phyloP scores from a whole-genome alignment of 768 basidiomycete genomes.

The Lentinula sp. region DNA sequence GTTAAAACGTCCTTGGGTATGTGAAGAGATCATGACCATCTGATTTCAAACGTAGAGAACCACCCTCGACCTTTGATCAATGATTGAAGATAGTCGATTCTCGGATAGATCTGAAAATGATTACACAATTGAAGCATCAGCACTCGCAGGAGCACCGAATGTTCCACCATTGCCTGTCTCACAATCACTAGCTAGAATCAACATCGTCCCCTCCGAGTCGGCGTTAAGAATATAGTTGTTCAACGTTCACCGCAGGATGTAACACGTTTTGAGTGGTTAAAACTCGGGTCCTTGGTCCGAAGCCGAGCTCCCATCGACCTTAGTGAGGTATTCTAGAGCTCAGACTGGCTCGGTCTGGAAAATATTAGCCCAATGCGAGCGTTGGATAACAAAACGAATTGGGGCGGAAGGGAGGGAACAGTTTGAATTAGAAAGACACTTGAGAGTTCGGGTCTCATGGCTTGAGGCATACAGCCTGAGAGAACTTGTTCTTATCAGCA shows the following conservation, averaged over 20 bases:
- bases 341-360: not conserved
- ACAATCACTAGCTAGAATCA: too few relatives aligned
- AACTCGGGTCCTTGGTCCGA: not conserved
- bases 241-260: not conserved
- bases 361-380: not conserved
- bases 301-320: not conserved
- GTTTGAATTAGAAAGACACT: not conserved
- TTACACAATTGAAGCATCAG: not conserved
- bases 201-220: not conserved
- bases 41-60: not conserved
- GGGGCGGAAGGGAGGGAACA: not conserved
- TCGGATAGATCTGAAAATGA: not conserved
- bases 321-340: not conserved
- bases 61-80: not conserved
- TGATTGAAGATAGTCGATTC: not conserved
- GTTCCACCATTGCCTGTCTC: not conserved
- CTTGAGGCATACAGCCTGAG: too few relatives aligned
- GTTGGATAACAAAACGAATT: not conserved
- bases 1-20: not conserved
- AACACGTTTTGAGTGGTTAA: not conserved
- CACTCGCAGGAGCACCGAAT: not conserved
- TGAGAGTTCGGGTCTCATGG: too few relatives aligned
- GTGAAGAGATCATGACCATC: not conserved
- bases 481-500: too few relatives aligned
- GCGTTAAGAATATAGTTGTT: not conserved